A percentile compares a stretch with the other conserved stretches of the same genome.
Conservation (phyloP, 768 basidiomycete species). For the Rhodotorula kratochvilovae region DNA sequence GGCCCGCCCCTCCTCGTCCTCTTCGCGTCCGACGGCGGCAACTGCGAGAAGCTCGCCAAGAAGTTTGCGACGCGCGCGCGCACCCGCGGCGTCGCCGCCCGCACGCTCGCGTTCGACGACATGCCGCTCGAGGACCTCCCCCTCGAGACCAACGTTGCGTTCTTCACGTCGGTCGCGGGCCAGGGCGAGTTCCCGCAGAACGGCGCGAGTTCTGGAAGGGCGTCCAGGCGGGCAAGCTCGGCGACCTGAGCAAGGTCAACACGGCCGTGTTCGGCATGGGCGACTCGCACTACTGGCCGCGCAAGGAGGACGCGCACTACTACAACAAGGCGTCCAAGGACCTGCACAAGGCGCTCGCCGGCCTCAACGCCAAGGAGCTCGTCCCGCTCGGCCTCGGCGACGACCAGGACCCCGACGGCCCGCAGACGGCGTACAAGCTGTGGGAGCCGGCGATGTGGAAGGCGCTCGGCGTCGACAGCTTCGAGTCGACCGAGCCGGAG, state of each 20-base stretch:
- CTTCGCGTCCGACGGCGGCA: constrained; percentile 92
- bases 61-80: constrained; percentile 74
- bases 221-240: constrained; percentile 58
- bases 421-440: constrained; percentile 90
- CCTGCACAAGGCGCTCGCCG: constrained; percentile 70
- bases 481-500: constrained; percentile 85
- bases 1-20: constrained; percentile 81
- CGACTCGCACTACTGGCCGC: constrained; percentile 98
- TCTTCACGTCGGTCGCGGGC: constrained; percentile 88
- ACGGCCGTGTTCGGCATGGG: constrained; percentile 89
- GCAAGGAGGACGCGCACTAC: constrained; percentile 91
- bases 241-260: constrained; percentile 59
- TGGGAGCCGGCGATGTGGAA: constrained; percentile 96
- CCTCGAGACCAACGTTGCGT: constrained; percentile 67
- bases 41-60: constrained; percentile 94
- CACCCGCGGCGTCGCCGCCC: constrained; percentile 72
- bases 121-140: constrained; percentile 68
- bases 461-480: constrained; percentile 78
- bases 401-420: constrained; percentile 94
- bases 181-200: constrained; percentile 99
- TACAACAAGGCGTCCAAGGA: constrained; percentile 97
- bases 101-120: constrained; percentile 73
- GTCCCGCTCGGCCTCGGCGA: constrained; percentile 77
- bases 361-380: constrained; percentile 72
- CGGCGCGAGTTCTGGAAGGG: constrained; percentile 85